A percentile compares a stretch with the other conserved stretches of the same genome.
Conservation (phyloP, 805 yeast species). For the Saturnispora silvae region DNA sequence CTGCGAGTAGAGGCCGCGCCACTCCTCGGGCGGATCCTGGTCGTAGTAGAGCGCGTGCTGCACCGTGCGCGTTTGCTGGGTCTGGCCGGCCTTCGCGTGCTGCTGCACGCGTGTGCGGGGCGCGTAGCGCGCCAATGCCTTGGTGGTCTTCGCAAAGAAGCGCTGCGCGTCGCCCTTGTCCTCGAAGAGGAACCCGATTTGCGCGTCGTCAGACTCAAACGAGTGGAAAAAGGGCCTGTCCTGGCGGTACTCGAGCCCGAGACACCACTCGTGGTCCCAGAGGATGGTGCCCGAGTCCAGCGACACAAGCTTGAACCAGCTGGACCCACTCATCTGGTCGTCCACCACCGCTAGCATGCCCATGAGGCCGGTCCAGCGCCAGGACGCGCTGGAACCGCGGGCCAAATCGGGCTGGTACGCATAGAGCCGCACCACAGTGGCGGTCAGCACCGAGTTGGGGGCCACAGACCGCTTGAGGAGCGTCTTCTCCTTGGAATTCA, state of each 20-base stretch:
- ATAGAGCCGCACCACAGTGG: slow-evolving; percentile 81
- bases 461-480: slow-evolving; percentile 84
- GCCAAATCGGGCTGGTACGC: no score
- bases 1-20: slow-evolving; percentile 66
- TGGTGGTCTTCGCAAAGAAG: slow-evolving; percentile 66
- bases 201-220: slow-evolving; percentile 86
- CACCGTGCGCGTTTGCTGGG: slow-evolving; percentile 45
- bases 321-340: slow-evolving; percentile 90
- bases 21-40: slow-evolving; percentile 72
- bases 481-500: slow-evolving; percentile 64
- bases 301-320: slow-evolving; percentile 83
- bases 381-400: slow-evolving; percentile 58
- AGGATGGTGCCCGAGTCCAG: slow-evolving; percentile 61
- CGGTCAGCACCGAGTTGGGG: slow-evolving; percentile 74
- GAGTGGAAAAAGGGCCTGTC: slow-evolving; percentile 92
- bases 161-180: slow-evolving; percentile 82
- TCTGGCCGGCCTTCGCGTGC: slow-evolving; percentile 38
- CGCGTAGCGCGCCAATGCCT: slow-evolving; percentile 72
- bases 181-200: slow-evolving; percentile 78
- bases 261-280: slow-evolving; percentile 95
- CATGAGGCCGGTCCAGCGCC: slow-evolving; percentile 81
- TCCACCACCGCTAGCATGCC: slow-evolving; percentile 87
- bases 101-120: slow-evolving; percentile 54
- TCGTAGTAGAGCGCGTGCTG: slow-evolving; percentile 63
- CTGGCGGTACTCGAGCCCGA: slow-evolving; percentile 81